Base-by-base conservation (phyloP, 352 stramenopile genomes). In the Plasmopara viticola region DNA sequence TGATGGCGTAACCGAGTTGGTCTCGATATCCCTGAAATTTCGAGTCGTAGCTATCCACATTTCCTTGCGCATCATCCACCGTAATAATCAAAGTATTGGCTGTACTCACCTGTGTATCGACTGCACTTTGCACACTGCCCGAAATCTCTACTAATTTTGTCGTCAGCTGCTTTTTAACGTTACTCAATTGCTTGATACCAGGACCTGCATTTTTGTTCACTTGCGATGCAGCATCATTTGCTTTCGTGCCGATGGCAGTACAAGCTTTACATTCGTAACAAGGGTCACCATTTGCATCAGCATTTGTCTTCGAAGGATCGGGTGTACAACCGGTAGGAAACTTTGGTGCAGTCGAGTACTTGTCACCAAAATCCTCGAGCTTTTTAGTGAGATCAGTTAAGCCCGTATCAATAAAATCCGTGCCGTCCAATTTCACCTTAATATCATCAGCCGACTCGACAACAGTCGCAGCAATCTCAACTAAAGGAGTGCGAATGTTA, bases 381-480 rank as follows among this genome's bases (percentile, higher is more conserved):
- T 58, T 41, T 7, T 4, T 39, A 0, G 62, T 74, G 18, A 86
- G 37, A n/a, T 17, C 49, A 56, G 2, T 49, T 33, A 40, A 71
- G 7, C 75, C 78, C 0, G 41, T 38, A 13, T 79, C 60, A 42
- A 88, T 77, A 35, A 86, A 83, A 35, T 54, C 54, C 2, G 74
- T 80, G 7, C 51, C 66, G 12, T 28, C 45, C 2, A 88, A 51
- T 17, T 72, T 40, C 1, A 44, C 25, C 0, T 60, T 60, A 43
- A 88, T 66, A 7, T 48, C 41, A 28, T 43, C 52, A 0, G 72
- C 58, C 0, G 74, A 78, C 0, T 29, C 46, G 5, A 61, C 18
- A 9, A 89, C 72, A 4, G 50, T 82, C 40, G 70, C 67, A 13
- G 61, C 61, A 17, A 89, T 70, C 13, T 66, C 49, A 17, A 66